Percentiles rank a stretch among this genome's conserved stretches.
Conservation (phyloP, 345 rosid species). For the Gossypium herbaceum region DNA sequence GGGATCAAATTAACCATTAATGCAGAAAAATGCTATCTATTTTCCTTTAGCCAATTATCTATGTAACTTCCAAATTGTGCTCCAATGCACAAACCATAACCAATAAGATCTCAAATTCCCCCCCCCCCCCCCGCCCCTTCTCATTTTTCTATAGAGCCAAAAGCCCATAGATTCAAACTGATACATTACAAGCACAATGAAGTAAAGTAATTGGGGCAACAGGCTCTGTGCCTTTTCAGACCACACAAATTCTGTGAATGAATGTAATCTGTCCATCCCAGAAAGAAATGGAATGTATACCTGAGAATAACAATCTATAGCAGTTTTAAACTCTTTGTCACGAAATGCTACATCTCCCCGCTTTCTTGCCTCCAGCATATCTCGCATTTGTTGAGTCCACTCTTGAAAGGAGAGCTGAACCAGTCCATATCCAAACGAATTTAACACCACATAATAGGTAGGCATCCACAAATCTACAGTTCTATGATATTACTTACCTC, state of each 20-base stretch:
- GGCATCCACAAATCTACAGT: background rate
- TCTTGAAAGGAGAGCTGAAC: conserved; percentile 84
- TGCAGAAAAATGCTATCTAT: background rate
- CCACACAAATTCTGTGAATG: background rate
- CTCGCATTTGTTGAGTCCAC: conserved; percentile 90
- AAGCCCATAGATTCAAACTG: background rate
- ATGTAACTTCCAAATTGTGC: background rate
- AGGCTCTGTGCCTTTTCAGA: background rate
- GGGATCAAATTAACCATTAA: background rate
- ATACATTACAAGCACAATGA: background rate
- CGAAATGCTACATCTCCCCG: conserved; percentile 82
- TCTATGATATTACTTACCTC: conserved; percentile 45
- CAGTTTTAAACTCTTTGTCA: conserved; percentile 57
- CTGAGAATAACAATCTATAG: conserved; percentile 83
- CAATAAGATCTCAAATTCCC: conserved; percentile 4
- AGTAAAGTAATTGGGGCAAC: background rate
- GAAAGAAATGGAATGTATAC: conserved; percentile 25
- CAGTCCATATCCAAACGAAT: conserved; percentile 14
- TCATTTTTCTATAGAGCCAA: background rate
- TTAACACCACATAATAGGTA: conserved; percentile 11
- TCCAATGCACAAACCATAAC: background rate
- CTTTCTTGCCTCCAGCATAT: conserved; percentile 82
- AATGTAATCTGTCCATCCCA: background rate
- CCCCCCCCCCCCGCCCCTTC: conserved; percentile 13
- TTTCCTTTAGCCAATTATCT: background rate